Percentiles rank a stretch among this genome's conserved stretches.
Evolutionary conservation across 805 yeast species (phyloP).

Genomic region (Ogataea pini): DNA sequence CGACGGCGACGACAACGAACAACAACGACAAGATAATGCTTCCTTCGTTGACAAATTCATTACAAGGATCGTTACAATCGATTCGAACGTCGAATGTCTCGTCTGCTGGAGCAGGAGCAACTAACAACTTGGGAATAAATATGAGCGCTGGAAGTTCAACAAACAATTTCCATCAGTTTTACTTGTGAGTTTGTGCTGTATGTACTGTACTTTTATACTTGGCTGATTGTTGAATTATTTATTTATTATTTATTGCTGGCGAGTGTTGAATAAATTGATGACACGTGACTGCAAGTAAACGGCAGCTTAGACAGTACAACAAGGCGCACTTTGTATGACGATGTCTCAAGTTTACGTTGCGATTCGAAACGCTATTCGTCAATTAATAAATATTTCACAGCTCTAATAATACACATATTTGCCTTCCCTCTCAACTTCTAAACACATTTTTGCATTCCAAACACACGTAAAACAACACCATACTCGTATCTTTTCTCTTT

Average conservation of each 20-base stretch:
- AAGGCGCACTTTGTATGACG: too few relatives aligned
- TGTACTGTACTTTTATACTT: too few relatives aligned
- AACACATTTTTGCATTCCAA: slow-evolving; percentile 79
- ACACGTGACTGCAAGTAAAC: too few relatives aligned
- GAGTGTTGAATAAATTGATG: too few relatives aligned
- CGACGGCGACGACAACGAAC: background rate
- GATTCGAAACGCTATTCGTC: too few relatives aligned
- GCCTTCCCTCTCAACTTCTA: slow-evolving; percentile 29
- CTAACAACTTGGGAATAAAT: slow-evolving; percentile 16
- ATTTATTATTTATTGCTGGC: too few relatives aligned
- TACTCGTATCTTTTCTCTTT: slow-evolving; percentile 89
- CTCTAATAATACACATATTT: slow-evolving; percentile 1
- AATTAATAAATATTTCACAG: slow-evolving; percentile 4
- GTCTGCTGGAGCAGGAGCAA: slow-evolving; percentile 2
- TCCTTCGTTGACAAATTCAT: slow-evolving; percentile 27
- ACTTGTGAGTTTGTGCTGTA: slow-evolving; percentile 27
- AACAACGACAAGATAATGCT: slow-evolving; percentile 23
- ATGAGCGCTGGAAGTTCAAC: slow-evolving; percentile 12
- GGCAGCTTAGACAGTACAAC: too few relatives aligned
- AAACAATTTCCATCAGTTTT: slow-evolving; percentile 28
- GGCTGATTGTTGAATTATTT: background rate
- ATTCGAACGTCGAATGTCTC: slow-evolving; percentile 9
- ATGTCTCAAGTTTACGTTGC: too few relatives aligned
- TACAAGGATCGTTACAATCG: slow-evolving; percentile 28
- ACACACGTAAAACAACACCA: slow-evolving; percentile 94